Conservation (phyloP, 2,329 filamentous ascomycete genomes). For the Cercospora sp. region DNA sequence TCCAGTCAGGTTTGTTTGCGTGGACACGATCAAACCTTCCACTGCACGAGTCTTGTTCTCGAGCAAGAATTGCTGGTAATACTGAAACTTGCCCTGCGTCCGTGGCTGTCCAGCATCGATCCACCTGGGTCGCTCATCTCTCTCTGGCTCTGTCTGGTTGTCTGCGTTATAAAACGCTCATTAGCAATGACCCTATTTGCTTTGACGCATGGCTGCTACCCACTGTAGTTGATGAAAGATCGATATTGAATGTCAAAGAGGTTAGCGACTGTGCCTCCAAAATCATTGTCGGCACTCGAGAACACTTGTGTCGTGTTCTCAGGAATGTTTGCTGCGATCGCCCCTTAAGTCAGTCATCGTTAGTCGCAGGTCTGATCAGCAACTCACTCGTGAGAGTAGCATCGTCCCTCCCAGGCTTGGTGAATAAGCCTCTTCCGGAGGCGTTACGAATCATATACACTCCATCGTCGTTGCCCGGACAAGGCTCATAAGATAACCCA, state of each 20-base stretch:
- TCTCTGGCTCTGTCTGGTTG: slow-evolving; percentile 9
- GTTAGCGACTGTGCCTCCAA: slow-evolving; percentile 6
- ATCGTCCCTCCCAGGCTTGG: neutral
- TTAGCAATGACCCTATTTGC: neutral
- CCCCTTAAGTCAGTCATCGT: neutral
- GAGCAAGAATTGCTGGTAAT: slow-evolving; percentile 15
- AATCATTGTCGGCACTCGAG: neutral
- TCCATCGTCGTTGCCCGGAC: slow-evolving; percentile 16
- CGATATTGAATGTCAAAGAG: slow-evolving; percentile 15
- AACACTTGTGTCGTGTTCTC: slow-evolving; percentile 13
- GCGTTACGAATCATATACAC: neutral
- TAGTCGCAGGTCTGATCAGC: neutral
- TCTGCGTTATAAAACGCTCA: neutral
- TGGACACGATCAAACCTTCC: slow-evolving; percentile 15
- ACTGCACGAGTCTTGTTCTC: slow-evolving; percentile 8
- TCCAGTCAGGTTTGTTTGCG: neutral
- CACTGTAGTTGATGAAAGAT: slow-evolving; percentile 18
- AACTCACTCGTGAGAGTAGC: slow-evolving; percentile 4
- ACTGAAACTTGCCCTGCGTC: slow-evolving; percentile 11
- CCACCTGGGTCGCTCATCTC: neutral
- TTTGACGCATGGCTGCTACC: neutral
- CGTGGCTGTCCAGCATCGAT: slow-evolving; percentile 9
- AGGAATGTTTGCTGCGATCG: neutral
- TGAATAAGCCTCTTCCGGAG: neutral
- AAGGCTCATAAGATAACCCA: neutral